Evolutionary conservation across 495 filamentous ascomycete species (phyloP), one percentile per base, ranked within the genome.

Genomic region (Neurospora cerealis): DNA sequence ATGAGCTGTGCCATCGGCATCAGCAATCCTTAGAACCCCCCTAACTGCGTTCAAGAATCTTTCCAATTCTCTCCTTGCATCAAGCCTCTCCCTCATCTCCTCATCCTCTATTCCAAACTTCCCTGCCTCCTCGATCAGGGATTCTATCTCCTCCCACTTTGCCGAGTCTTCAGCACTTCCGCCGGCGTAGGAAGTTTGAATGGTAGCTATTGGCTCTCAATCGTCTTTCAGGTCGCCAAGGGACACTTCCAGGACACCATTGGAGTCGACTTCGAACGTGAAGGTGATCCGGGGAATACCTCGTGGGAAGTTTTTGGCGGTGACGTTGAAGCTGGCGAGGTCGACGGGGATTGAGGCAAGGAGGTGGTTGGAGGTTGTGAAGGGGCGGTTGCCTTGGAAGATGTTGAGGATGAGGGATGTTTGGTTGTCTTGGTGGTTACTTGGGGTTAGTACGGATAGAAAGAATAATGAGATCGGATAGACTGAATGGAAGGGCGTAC

Each of bases 31-130:
- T 88, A 73, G 90, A 88, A 82, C 96, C 92, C 89, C 95, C 97
- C 86, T 98, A 94, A 70, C 97, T 93, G 73, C 96, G 94, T 70
- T 94, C 92, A 78, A 98, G 93, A 89, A 94, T 93, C 81, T 93
- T 92, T 81, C 95, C 94, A 70, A 96, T 91, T 73, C 94, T 94
- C 62, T 95, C 92, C 80, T 95, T 90, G 95, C 93, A 83, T 93
- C 89, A 79, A 97, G 94, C 81, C 93, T 92, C 82, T 89, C 90
- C 77, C 91, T 89, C 74, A 92, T 92, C 70, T 93, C 94, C 87
- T 95, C 95, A 87, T 99, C 96, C 84, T 97, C 93, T 81, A 95
- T 94, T 78, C 93, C 93, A 80, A 92, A 98, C 84, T 95, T 90
- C 87, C 97, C 94, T 34, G 94, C 94, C 83, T 97, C 95, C 37